Evolutionary conservation across 306 rosid genomes (phyloP).

Genomic region (Sphenostylis stenocarpa): DNA sequence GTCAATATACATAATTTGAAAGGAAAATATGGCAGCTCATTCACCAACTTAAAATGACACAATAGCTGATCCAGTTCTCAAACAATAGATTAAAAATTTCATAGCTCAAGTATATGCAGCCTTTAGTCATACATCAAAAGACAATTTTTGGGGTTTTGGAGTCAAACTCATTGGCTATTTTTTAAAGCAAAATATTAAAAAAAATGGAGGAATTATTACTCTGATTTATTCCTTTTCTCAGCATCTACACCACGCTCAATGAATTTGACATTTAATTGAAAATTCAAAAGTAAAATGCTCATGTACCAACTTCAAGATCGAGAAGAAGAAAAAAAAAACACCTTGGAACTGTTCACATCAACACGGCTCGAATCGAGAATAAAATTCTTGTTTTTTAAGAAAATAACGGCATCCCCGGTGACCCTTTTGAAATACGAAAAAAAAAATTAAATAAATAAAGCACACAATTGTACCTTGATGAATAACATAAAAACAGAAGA

Average conservation of each 20-base stretch:
- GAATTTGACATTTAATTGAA: conserved; percentile 9
- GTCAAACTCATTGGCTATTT: background rate
- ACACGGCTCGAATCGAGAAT: background rate
- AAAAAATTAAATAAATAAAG: background rate
- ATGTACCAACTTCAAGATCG: conserved; percentile 16
- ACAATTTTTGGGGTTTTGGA: conserved; percentile 6
- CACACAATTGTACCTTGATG: conserved; percentile 14
- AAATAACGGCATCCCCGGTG: background rate
- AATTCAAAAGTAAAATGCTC: background rate
- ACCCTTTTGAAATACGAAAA: background rate
- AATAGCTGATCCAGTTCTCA: background rate
- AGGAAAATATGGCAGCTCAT: background rate
- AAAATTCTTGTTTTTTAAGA: background rate
- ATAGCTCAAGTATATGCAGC: conserved; percentile 6
- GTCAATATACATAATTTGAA: conserved; percentile 9
- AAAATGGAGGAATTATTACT: background rate
- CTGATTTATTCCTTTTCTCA: conserved; percentile 6
- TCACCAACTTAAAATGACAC: conserved; percentile 13
- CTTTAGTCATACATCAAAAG: conserved; percentile 10
- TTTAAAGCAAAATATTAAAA: conserved; percentile 1
- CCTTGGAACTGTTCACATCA: background rate
- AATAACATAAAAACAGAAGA: background rate
- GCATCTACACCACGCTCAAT: background rate
- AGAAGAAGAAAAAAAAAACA: background rate
- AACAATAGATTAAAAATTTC: background rate